These are phyloP conservation scores for Phalaenopsis equestris DNA, from an alignment of 106 monocot genomes.

Conservation along the genomic window DNA sequence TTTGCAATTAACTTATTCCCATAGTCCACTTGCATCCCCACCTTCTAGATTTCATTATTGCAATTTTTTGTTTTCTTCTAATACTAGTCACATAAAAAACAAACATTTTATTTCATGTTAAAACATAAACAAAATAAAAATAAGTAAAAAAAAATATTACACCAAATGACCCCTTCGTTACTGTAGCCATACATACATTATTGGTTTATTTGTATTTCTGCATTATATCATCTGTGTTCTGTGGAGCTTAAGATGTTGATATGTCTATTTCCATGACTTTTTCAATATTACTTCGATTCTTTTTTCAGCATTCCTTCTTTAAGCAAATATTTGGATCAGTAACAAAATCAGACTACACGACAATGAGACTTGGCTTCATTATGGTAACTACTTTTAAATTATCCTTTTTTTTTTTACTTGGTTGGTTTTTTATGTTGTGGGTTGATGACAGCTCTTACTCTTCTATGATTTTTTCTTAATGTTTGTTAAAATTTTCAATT, in stretches of 20 bases:
- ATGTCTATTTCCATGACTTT: neutral
- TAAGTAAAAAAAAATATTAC: no score
- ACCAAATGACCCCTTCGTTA: no score
- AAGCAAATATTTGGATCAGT: slow-evolving; percentile 93
- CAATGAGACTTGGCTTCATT: slow-evolving; percentile 77
- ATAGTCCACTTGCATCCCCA: no score
- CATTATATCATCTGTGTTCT: neutral
- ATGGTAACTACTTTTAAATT: slow-evolving; percentile 34
- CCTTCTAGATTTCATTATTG: no score
- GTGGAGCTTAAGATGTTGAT: neutral
- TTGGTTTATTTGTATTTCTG: neutral
- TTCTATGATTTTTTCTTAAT: neutral
- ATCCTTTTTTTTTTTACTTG: neutral
- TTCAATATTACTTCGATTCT: neutral
- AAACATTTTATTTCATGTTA: no score
- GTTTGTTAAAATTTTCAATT: no score
- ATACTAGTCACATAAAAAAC: no score
- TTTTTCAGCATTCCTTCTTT: slow-evolving; percentile 69
- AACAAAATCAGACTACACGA: slow-evolving; percentile 64
- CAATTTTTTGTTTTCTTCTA: no score
- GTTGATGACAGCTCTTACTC: neutral
- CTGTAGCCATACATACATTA: neutral
- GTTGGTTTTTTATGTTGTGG: neutral
- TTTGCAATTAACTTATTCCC: no score
- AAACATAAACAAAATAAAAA: no score